These are phyloP conservation scores for Aspergillus sp. DNA, from an alignment of 2,329 filamentous ascomycete genomes.

Conservation along the genomic window DNA sequence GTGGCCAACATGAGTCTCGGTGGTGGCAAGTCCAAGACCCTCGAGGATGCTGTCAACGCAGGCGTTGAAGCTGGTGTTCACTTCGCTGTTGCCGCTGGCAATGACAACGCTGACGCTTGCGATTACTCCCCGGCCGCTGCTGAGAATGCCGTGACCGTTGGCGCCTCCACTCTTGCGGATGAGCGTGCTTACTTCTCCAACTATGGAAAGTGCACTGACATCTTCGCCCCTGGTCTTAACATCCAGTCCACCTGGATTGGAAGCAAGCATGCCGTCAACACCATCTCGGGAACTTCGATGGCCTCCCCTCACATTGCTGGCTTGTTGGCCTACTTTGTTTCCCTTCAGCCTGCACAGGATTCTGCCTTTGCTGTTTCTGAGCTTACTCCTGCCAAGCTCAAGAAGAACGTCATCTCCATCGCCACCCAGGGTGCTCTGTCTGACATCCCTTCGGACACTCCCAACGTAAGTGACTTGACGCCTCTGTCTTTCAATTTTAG, in stretches of 20 bases:
- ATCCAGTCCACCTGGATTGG: slow-evolving; percentile 99
- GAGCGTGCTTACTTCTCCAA: slow-evolving; percentile 99
- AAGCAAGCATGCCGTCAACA: slow-evolving; percentile 93
- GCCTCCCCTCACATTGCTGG: slow-evolving; percentile 95
- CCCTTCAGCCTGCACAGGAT: slow-evolving; percentile 84
- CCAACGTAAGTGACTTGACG: slow-evolving; percentile 62
- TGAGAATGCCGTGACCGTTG: slow-evolving; percentile 88
- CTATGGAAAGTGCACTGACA: slow-evolving; percentile 98
- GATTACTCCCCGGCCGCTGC: slow-evolving; percentile 98
- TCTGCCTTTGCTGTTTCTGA: slow-evolving; percentile 87
- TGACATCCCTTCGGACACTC: slow-evolving; percentile 81
- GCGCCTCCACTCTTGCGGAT: slow-evolving; percentile 88
- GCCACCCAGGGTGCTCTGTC: slow-evolving; percentile 74
- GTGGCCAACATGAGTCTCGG: slow-evolving; percentile 99
- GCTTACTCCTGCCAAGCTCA: slow-evolving; percentile 91
- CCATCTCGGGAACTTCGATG: slow-evolving; percentile 99
- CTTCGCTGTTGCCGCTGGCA: slow-evolving; percentile 97
- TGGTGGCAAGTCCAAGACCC: slow-evolving; percentile 89
- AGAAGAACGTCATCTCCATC: slow-evolving; percentile 80
- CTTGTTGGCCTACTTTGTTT: slow-evolving; percentile 96
- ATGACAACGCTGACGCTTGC: slow-evolving; percentile 98
- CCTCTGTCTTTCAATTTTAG: neutral
- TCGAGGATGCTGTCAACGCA: slow-evolving; percentile 91
- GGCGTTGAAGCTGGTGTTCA: slow-evolving; percentile 89
- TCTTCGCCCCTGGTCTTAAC: slow-evolving; percentile 96